Conservation (phyloP, 306 rosid genomes). For the Vicia sativa region DNA sequence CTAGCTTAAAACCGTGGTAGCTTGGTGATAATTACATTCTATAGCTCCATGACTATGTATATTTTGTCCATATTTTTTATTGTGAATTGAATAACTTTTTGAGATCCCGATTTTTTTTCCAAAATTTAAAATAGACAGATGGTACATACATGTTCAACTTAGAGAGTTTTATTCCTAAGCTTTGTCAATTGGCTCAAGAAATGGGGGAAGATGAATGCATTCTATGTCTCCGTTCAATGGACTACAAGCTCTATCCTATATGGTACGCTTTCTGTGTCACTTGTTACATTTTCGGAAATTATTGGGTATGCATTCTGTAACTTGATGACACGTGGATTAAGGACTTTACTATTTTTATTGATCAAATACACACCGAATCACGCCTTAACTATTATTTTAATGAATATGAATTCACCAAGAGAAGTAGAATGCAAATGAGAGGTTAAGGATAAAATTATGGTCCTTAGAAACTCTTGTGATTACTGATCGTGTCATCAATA, state of each 20-base stretch:
- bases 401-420: conserved; percentile 7
- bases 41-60: too few species aligned
- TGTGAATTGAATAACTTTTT: conserved; percentile 20
- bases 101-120: conserved; percentile 51
- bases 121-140: conserved; percentile 71
- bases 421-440: conserved; percentile 25
- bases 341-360: conserved; percentile 9
- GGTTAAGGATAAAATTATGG: conserved; percentile 5
- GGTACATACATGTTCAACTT: conserved; percentile 86
- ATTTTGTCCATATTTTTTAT: not conserved
- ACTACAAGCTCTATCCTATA: conserved; percentile 70
- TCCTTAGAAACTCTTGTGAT: conserved; percentile 25
- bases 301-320: conserved; percentile 9
- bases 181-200: conserved; percentile 88
- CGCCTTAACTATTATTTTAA: conserved; percentile 4
- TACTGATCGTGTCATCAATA: not conserved
- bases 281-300: conserved; percentile 21
- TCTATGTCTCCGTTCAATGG: conserved; percentile 69
- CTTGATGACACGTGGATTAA: conserved; percentile 17
- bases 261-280: conserved; percentile 57
- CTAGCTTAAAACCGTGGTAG: too few species aligned
- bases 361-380: conserved; percentile 9
- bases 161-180: conserved; percentile 92
- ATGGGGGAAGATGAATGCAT: conserved; percentile 67
- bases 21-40: too few species aligned